Percentiles rank a stretch among this genome's conserved stretches.
Evolutionary conservation across 768 basidiomycete species (phyloP).

Genomic region (Mycena epipterygia): DNA sequence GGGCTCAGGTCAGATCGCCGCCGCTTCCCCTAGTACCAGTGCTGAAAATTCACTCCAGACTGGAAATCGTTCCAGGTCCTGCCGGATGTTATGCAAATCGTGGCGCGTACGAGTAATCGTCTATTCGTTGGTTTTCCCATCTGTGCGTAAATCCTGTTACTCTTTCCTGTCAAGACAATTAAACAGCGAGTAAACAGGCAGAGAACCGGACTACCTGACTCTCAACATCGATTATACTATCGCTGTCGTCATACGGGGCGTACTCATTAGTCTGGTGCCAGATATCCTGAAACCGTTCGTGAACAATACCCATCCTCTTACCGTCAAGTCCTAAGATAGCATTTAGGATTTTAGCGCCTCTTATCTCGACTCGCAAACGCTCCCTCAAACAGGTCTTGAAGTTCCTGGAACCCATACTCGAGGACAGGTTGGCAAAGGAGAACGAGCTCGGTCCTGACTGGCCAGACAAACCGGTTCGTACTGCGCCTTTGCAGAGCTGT

Average conservation of each 20-base stretch:
- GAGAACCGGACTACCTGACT: background rate
- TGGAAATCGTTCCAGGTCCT: background rate
- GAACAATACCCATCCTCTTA: too few species aligned
- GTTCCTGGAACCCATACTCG: slow-evolving; percentile 46
- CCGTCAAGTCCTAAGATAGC: background rate
- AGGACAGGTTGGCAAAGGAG: slow-evolving; percentile 41
- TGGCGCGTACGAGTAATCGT: background rate
- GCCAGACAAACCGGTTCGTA: slow-evolving; percentile 48
- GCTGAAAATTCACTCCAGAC: background rate
- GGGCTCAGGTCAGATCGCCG: background rate
- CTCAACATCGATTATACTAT: background rate
- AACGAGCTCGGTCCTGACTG: slow-evolving; percentile 43
- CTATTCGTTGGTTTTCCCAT: background rate
- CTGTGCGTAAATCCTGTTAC: background rate
- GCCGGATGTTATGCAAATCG: background rate
- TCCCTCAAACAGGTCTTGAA: background rate
- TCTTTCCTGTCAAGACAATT: background rate
- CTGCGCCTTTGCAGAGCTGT: background rate
- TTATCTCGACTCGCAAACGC: background rate
- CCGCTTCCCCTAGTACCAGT: background rate
- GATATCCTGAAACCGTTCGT: background rate
- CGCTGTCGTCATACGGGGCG: background rate
- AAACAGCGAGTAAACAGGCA: background rate
- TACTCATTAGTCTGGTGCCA: background rate
- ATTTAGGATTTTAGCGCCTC: background rate